phyloP scores from a whole-genome alignment of 495 filamentous ascomycete genomes.

The Penicillium bialowiezense region DNA sequence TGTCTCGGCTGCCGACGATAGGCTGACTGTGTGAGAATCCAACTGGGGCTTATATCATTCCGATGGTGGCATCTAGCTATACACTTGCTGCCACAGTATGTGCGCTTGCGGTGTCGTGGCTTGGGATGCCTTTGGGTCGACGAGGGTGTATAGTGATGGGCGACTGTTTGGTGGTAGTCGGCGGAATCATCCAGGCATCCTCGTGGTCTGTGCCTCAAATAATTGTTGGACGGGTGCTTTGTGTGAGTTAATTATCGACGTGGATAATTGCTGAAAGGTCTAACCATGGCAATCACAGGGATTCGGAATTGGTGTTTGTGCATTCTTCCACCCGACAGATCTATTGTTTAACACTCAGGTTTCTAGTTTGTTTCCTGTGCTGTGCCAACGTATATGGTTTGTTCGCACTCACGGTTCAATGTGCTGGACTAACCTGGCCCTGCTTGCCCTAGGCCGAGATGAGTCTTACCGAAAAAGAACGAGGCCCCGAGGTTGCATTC shows the following conservation, averaged over 20 bases:
- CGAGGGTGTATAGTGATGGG: slow-evolving; percentile 29
- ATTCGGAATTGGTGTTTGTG: slow-evolving; percentile 16
- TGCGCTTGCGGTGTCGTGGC: slow-evolving; percentile 15
- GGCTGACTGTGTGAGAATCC: slow-evolving; percentile 27
- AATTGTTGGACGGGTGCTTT: slow-evolving; percentile 15
- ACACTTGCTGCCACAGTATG: slow-evolving; percentile 31
- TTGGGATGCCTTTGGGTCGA: slow-evolving; percentile 21
- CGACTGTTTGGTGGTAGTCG: slow-evolving; percentile 18
- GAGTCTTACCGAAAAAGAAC: neutral
- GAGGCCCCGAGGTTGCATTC: neutral
- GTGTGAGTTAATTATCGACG: too few relatives aligned
- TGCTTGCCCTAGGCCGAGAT: neutral
- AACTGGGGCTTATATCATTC: slow-evolving; percentile 29
- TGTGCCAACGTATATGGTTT: slow-evolving; percentile 17
- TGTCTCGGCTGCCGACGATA: too few relatives aligned
- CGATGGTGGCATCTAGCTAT: slow-evolving; percentile 34
- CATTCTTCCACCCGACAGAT: neutral
- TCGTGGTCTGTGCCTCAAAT: slow-evolving; percentile 21
- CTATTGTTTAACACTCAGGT: neutral
- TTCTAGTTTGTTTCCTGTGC: slow-evolving; percentile 9
- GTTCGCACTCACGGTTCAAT: neutral
- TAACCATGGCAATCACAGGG: slow-evolving; percentile 9
- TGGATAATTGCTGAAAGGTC: too few relatives aligned
- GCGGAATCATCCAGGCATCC: slow-evolving; percentile 15
- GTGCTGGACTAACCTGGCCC: neutral